A percentile compares a stretch with the other conserved stretches of the same genome.
Conservation (phyloP, 2,329 filamentous ascomycete species). For the Hypocrella siamensis region DNA sequence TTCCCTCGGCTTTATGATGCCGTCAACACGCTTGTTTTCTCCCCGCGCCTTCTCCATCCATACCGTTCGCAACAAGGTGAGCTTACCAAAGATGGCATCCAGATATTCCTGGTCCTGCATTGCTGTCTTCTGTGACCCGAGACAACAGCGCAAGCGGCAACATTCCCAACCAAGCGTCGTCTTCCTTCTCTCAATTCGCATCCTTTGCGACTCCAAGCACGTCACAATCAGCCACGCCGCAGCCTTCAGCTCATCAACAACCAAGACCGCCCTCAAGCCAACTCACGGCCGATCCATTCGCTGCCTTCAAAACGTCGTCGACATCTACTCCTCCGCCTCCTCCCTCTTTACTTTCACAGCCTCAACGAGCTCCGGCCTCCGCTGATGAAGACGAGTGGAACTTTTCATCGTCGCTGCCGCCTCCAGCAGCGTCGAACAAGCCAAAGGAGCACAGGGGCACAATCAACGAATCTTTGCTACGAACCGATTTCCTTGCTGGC, state of each 20-base stretch:
- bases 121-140: conserved; percentile 49
- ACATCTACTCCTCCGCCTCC: conserved; percentile 11
- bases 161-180: conserved; percentile 25
- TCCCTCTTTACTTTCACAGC: no score
- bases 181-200: conserved; percentile 37
- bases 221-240: conserved; percentile 38
- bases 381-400: conserved; percentile 92
- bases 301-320: conserved; percentile 23
- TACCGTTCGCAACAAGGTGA: neutral
- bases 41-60: no score
- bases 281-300: conserved; percentile 33
- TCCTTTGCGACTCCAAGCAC: conserved; percentile 36
- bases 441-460: conserved; percentile 47
- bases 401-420: conserved; percentile 74
- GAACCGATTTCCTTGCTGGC: conserved; percentile 57
- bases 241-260: conserved; percentile 30
- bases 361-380: conserved; percentile 17
- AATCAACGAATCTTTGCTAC: conserved; percentile 55
- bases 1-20: no score
- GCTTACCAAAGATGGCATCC: no score
- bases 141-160: conserved; percentile 38
- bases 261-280: conserved; percentile 26
- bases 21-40: no score
- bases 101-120: conserved; percentile 49
- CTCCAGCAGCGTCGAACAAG: conserved; percentile 31